These are phyloP conservation scores for Colletotrichum tropicicola DNA, from an alignment of 2,329 filamentous ascomycete species.

Conservation along the genomic window DNA sequence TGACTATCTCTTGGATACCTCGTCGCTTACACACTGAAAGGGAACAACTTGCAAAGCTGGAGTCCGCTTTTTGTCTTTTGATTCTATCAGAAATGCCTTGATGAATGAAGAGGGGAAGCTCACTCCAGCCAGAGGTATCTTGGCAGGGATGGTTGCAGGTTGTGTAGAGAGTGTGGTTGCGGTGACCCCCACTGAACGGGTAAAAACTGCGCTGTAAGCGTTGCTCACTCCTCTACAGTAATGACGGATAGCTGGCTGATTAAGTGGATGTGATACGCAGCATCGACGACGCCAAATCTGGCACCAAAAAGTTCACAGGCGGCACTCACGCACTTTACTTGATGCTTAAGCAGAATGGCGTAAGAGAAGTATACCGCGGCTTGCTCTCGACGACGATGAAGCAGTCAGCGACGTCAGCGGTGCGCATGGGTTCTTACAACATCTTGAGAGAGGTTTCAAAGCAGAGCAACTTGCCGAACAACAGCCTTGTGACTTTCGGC, in stretches of 20 bases:
- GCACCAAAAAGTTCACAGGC: conserved; percentile 37
- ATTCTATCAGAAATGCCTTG: conserved; percentile 66
- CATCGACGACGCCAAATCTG: conserved; percentile 46
- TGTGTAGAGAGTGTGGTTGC: conserved; percentile 69
- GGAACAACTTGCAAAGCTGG: conserved; percentile 72
- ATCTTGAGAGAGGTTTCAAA: conserved; percentile 47
- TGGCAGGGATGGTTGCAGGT: conserved; percentile 71
- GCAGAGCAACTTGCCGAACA: conserved; percentile 30
- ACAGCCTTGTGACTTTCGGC: conserved; percentile 59
- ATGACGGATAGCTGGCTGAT: background rate
- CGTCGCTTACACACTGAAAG: conserved; percentile 1
- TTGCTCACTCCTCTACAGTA: background rate
- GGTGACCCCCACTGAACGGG: conserved; percentile 73
- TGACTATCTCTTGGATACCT: background rate
- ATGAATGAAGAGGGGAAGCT: conserved; percentile 66
- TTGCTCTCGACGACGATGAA: conserved; percentile 56
- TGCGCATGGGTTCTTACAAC: conserved; percentile 59
- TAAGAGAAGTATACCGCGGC: conserved; percentile 53
- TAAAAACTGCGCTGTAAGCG: conserved; percentile 69
- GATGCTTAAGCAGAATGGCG: conserved; percentile 49
- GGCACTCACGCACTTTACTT: conserved; percentile 41
- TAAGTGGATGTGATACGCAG: no score
- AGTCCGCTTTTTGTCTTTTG: conserved; percentile 72
- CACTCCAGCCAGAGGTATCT: conserved; percentile 63
- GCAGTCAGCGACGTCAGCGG: conserved; percentile 55